Conservation (phyloP, 2,329 filamentous ascomycete species). For the Periconia sp. region DNA sequence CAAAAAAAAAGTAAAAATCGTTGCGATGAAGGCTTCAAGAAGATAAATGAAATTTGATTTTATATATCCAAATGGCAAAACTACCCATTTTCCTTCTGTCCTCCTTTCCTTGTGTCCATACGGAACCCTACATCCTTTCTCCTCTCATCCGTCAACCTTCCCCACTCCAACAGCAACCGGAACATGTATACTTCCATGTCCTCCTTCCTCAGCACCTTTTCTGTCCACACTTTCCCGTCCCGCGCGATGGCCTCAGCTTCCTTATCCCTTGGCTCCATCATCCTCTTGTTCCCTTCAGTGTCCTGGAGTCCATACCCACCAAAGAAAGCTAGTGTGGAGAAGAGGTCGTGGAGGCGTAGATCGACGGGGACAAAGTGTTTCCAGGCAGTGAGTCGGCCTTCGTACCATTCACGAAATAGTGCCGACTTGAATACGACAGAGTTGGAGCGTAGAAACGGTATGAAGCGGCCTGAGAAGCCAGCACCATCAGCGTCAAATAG, state of each 20-base stretch:
- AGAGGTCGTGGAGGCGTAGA: slow-evolving; percentile 73
- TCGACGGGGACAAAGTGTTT: slow-evolving; percentile 82
- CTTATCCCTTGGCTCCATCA: slow-evolving; percentile 30
- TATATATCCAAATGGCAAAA: too few relatives aligned
- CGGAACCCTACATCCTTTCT: slow-evolving; percentile 43
- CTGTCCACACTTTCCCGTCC: slow-evolving; percentile 38
- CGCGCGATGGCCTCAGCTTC: slow-evolving; percentile 42
- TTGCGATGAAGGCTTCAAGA: too few relatives aligned
- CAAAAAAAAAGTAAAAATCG: too few relatives aligned
- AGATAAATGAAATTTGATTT: too few relatives aligned
- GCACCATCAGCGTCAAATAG: slow-evolving; percentile 75
- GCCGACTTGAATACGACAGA: slow-evolving; percentile 74
- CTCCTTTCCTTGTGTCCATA: slow-evolving; percentile 17
- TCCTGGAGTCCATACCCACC: slow-evolving; percentile 35
- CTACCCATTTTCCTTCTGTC: slow-evolving; percentile 8
- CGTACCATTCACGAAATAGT: slow-evolving; percentile 81
- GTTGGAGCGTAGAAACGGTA: slow-evolving; percentile 69
- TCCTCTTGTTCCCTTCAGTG: slow-evolving; percentile 30
- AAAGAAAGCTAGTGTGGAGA: slow-evolving; percentile 78
- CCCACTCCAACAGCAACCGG: slow-evolving; percentile 75
- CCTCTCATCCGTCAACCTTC: slow-evolving; percentile 42
- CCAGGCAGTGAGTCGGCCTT: slow-evolving; percentile 76
- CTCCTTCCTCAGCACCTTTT: slow-evolving; percentile 44
- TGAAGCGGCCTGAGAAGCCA: slow-evolving; percentile 69
- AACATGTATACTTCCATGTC: slow-evolving; percentile 86